Base-by-base conservation (phyloP, 768 basidiomycete species). In the Suillus ampliporus region DNA sequence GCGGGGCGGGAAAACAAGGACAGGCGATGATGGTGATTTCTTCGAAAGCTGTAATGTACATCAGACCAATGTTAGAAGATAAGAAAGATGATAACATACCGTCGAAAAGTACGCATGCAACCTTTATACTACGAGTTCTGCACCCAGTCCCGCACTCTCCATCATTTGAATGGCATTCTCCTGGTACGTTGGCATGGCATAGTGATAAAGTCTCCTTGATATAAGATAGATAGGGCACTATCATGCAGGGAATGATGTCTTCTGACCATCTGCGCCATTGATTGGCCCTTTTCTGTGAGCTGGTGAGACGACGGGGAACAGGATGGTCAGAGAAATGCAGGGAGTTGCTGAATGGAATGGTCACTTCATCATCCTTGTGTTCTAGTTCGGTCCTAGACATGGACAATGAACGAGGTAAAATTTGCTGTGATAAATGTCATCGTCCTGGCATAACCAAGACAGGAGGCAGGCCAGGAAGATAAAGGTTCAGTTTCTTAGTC, bases 1-100 rank as follows among this genome's bases (percentile, higher is more conserved):
- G 34, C 3, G 69, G 61, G 3, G 66, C 68, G 57, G 62, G 61
- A 1, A 3, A 40, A 53, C 62, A 63, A 14, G 48, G 37, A 14
- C 62, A 63, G 31, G 60, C 14, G 3, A 51, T 15, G n/a, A 63
- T 41, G 26, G 19, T 37, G 7, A 63, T 43, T 41, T 37, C n/a
- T 14, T 60, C 31, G 8, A 63, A 31, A 38, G 23, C 58, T 63
- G 17, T 17, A 50, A 61, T 47, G 14, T 53, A 64, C 37, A 61
- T 52, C 2, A 35, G 34, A 23, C 13, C 10, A 5, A 41, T 7
- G 52, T 17, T 44, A 41, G 14, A 38, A 52, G 26, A 44, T 3
- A 60, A 28, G 31, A 52, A 43, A 61, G 7, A 44, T 37, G 14
- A 57, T 48, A 48, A 57, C 8, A 41, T 23, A 64, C 62, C 40